These are phyloP conservation scores for Ustilago loliicola DNA, from an alignment of 1,284 basidiomycete genomes.

Conservation along the genomic window DNA sequence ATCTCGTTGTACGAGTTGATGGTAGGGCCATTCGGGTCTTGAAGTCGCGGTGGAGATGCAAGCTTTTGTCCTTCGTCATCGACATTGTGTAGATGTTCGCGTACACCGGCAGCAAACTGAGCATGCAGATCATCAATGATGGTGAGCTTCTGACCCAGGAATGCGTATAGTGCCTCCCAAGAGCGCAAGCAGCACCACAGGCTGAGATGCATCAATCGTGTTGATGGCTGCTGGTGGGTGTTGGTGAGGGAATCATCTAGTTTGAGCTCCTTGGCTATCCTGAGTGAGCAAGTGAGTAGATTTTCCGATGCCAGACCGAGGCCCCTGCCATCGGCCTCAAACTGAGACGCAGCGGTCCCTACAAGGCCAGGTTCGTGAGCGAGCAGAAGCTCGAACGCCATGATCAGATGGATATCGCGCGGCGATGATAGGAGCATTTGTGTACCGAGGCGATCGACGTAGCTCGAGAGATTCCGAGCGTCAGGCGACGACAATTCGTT, in stretches of 20 bases:
- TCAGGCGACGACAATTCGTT: conserved; percentile 21
- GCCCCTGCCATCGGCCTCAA: conserved; percentile 21
- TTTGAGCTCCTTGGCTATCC: conserved; percentile 25
- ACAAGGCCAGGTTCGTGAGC: conserved; percentile 40
- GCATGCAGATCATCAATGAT: conserved; percentile 9
- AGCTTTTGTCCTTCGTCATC: conserved; percentile 16
- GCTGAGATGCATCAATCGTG: conserved; percentile 12
- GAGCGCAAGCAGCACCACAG: conserved; percentile 30
- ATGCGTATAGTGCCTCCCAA: conserved; percentile 22
- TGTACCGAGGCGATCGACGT: conserved; percentile 28
- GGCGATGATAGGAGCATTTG: conserved; percentile 35
- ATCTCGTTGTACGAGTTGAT: conserved; percentile 7
- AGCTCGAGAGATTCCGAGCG: conserved; percentile 14
- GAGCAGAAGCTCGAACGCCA: conserved; percentile 35
- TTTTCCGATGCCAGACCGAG: conserved; percentile 38
- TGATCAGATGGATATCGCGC: conserved; percentile 23
- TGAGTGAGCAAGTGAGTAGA: conserved; percentile 33
- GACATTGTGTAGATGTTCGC: conserved; percentile 7
- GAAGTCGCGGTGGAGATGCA: conserved; percentile 12
- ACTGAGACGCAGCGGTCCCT: conserved; percentile 27
- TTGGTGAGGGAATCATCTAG: conserved; percentile 5
- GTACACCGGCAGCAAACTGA: neutral
- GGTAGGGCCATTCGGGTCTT: conserved; percentile 14
- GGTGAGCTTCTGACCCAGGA: conserved; percentile 13
- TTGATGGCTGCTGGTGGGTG: neutral